Percentiles rank a stretch among this genome's conserved stretches.
phyloP scores from a whole-genome alignment of 225 moss, liverwort and hornwort species.

The Takakia lepidozioides region DNA sequence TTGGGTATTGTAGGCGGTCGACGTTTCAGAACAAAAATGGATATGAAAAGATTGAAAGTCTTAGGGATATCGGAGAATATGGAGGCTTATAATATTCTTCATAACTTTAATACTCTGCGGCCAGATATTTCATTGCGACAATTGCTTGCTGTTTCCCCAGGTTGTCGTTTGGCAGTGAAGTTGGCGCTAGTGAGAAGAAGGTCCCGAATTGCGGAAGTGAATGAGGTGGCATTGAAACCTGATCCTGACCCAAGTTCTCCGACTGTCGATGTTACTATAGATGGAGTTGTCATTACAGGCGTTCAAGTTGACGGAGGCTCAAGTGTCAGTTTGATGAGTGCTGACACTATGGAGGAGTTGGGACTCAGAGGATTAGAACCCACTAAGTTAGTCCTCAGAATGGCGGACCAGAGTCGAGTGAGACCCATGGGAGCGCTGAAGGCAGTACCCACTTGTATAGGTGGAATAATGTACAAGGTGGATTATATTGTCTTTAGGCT shows the following conservation, averaged over 20 bases:
- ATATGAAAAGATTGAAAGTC: too few species aligned
- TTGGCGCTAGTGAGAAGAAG: not conserved
- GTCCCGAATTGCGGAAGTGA: not conserved
- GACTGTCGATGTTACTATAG: not conserved
- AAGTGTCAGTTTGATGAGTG: conserved; percentile 1
- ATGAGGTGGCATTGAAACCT: not conserved
- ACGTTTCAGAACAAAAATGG: too few species aligned
- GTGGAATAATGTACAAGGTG: not conserved
- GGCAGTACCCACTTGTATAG: not conserved
- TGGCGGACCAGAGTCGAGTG: conserved; percentile 6
- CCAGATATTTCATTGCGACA: not conserved
- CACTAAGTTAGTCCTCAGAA: not conserved
- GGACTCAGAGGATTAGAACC: not conserved
- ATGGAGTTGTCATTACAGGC: not conserved
- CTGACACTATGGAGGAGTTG: not conserved
- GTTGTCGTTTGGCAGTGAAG: not conserved
- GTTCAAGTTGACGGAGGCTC: conserved; percentile 9
- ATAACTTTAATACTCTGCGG: too few species aligned
- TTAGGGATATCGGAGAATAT: too few species aligned
- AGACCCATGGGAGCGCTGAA: not conserved
- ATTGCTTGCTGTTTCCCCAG: not conserved
- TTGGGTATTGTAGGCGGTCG: too few species aligned
- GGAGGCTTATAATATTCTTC: too few species aligned
- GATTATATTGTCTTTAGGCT: not conserved
- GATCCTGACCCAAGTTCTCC: conserved; percentile 3